Evolutionary conservation across 352 stramenopile genomes (phyloP), one percentile per base, ranked within the genome.

Genomic region (Pythium diclinum): DNA sequence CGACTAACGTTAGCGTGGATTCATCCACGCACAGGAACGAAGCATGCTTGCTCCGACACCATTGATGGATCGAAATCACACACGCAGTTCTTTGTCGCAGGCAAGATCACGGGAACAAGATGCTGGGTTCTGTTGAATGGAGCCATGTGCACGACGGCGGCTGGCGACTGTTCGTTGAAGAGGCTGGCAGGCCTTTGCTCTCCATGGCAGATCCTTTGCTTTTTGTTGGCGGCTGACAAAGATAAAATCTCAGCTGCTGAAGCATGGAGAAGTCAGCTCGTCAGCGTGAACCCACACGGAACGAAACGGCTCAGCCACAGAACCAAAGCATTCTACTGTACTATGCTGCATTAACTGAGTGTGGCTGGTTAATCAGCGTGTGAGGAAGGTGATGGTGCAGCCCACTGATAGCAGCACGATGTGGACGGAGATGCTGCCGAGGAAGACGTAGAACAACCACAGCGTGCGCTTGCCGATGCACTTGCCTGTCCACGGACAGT

Each of bases 401-500:
- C 59, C 58, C 23, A 74, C 55, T 3, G 59, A 59, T 30, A 73
- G 44, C 51, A 75, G 42, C 5, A 80, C 60, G 40, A 83, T 46
- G 57, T 85, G 76, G 47, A 79, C 49, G 11, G 63, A 67, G 63
- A 87, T 76, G 34, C 70, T 63, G 47, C 62, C 64, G 3, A 86
- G 42, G 56, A 86, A 86, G 1, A 63, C 49, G 51, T 83, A 80
- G 58, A 87, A 87, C 19, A 69, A 57, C 21, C 58, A 57, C 10
- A 87, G 67, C 51, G 71, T 88, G 34, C 73, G 63, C 67, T 77
- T 70, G 56, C 78, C 79, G 56, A 88, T 85, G 69, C 79, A 88
- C 57, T 88, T 87, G 42, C 79, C 78, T 17, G 82, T 91, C 77
- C 82, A 91, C 16, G 82, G 82, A 56, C 82, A 91, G 56, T 91